Conservation (phyloP, 306 rosid species). For the Arachis stenosperma region DNA sequence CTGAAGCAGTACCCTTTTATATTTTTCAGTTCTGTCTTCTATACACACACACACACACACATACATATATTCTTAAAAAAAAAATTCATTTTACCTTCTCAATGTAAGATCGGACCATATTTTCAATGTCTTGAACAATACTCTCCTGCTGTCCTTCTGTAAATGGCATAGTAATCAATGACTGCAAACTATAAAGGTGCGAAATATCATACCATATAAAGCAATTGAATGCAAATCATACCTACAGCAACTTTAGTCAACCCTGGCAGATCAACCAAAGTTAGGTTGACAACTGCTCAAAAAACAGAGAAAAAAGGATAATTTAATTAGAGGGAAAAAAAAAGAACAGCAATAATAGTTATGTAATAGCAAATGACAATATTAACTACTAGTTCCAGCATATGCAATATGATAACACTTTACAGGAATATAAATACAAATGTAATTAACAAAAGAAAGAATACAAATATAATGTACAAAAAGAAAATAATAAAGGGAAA, state of each 20-base stretch:
- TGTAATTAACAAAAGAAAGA: background rate
- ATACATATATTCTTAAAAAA: background rate
- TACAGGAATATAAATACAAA: constrained; percentile 7
- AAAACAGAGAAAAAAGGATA: background rate
- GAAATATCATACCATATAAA: background rate
- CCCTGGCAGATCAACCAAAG: constrained; percentile 93
- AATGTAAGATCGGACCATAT: constrained; percentile 78
- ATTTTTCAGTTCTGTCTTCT: background rate
- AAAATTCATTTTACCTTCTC: constrained; percentile 60
- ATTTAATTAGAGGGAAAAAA: constrained; percentile 28
- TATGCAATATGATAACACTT: constrained; percentile 15
- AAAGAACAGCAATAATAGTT: background rate
- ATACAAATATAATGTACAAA: too few species aligned
- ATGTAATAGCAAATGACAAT: constrained; percentile 21
- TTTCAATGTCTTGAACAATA: constrained; percentile 82
- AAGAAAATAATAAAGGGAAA: background rate
- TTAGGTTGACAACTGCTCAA: constrained; percentile 93
- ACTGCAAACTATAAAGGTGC: constrained; percentile 21
- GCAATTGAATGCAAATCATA: constrained; percentile 44
- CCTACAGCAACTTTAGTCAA: constrained; percentile 97
- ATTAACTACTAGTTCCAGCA: constrained; percentile 15
- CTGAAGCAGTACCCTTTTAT: background rate
- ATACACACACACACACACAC: too few species aligned
- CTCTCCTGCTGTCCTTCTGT: constrained; percentile 88
- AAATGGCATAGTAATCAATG: constrained; percentile 23